Evolutionary conservation across 495 filamentous ascomycete species (phyloP).

Genomic region (Aspergillus taichungensis): DNA sequence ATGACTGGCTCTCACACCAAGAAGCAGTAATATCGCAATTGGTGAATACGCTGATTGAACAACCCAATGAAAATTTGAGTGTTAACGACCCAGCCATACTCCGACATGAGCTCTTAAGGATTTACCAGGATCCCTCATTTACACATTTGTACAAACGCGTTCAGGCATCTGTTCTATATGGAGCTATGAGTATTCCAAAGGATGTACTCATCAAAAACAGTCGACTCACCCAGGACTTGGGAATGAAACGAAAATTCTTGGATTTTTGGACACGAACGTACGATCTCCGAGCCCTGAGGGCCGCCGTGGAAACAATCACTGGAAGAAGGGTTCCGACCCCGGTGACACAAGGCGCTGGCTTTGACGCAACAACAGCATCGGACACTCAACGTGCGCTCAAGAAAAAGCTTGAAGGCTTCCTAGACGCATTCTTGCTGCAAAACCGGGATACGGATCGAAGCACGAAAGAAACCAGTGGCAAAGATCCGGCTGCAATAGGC

Average conservation of each 20-base stretch:
- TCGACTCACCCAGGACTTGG: conserved; percentile 50
- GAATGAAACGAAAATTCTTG: conserved; percentile 48
- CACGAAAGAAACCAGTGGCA: conserved; percentile 7
- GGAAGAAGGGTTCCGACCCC: conserved; percentile 42
- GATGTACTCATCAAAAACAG: conserved; percentile 35
- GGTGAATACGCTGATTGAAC: conserved; percentile 47
- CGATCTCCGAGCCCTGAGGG: conserved; percentile 37
- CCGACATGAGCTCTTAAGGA: conserved; percentile 35
- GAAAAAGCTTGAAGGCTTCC: conserved; percentile 40
- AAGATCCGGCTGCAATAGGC: conserved; percentile 28
- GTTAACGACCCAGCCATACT: conserved; percentile 23
- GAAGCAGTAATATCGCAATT: conserved; percentile 54
- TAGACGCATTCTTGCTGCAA: conserved; percentile 50
- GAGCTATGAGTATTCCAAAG: conserved; percentile 49
- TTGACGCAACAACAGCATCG: background rate
- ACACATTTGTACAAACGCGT: conserved; percentile 48
- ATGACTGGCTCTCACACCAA: conserved; percentile 56
- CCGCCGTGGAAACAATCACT: conserved; percentile 51
- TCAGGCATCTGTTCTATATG: conserved; percentile 55
- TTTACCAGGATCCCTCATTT: conserved; percentile 49
- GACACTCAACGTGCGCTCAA: conserved; percentile 21
- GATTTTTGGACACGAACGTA: conserved; percentile 52
- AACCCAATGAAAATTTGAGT: conserved; percentile 9
- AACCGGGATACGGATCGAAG: conserved; percentile 43
- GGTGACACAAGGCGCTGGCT: background rate